Base-by-base conservation (phyloP, 2,329 filamentous ascomycete genomes). In the Talaromyces sp. region DNA sequence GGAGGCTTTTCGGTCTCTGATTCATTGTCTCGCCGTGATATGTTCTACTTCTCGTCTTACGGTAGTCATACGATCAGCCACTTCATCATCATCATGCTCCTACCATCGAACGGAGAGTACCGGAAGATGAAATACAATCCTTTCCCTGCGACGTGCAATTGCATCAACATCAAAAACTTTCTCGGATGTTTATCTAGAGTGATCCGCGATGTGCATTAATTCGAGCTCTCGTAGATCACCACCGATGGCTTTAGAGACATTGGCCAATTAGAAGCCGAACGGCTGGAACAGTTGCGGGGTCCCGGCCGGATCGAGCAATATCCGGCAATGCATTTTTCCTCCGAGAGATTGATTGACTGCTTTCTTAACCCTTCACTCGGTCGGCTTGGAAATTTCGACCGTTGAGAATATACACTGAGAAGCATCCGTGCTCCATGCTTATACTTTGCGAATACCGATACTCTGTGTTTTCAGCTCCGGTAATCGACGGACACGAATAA, bases 271-370 rank as follows among this genome's bases (percentile, higher is more conserved):
- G n/a, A 27, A 27, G 22, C 22, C 8, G 45, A 43, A 24, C 19
- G 4, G 27, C 27, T 31, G 7, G 27, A 37, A 37, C 35, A 10
- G 9, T 9, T 8, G 9, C 35, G 35, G 13, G 35, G 35, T 13
- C 27, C 19, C 19, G 43, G 33, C 45, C 45, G 60, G 47, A 62
- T 62, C 60, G 16, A 54, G 22, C 35, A 35, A 54, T 22, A 62
- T 41, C 60, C 60, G 60, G 35, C 10, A 50, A 22, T 35, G 60
- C 31, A 61, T 39, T 52, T 31, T n/a, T 9, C 1, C 16, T 24
- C 37, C 52, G n/a, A 31, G 4, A 9, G 27, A 54, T 10, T 6
- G 31, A 27, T 11, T 19, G 19, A 45, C 45, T 24, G 45, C 7
- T 49, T 5, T 31, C 27, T 31, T 31, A 6, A 1, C 27, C 3